A percentile compares a stretch with the other conserved stretches of the same genome.
Conservation (phyloP, 225 moss, liverwort and hornwort species). For the Polytrichum formosum region DNA sequence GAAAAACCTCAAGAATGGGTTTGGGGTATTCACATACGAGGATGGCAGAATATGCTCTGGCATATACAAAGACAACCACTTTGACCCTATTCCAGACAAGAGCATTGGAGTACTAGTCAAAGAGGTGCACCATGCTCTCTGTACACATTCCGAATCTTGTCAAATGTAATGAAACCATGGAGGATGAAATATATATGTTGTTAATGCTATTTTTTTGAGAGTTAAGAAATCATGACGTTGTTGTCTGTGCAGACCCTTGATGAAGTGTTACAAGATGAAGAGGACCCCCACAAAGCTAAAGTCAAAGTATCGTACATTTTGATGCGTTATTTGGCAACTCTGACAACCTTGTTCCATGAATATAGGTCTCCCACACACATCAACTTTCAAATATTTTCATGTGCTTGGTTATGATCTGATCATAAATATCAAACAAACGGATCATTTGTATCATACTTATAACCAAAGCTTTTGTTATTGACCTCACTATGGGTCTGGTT, state of each 20-base stretch:
- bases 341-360: conserved; percentile 16
- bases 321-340: conserved; percentile 24
- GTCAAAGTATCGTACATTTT: conserved; percentile 25
- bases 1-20: conserved; percentile 36
- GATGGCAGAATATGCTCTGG: conserved; percentile 38
- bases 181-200: too few relatives aligned
- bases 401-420: too few relatives aligned
- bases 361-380: conserved; percentile 25
- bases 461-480: too few relatives aligned
- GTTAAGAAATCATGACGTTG: too few relatives aligned
- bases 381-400: not conserved
- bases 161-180: too few relatives aligned
- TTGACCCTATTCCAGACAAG: conserved; percentile 22
- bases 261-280: conserved; percentile 16
- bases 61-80: conserved; percentile 9
- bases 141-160: too few relatives aligned
- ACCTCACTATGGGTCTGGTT: too few relatives aligned
- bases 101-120: conserved; percentile 5
- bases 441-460: too few relatives aligned
- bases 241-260: conserved; percentile 22
- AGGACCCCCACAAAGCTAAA: conserved; percentile 20
- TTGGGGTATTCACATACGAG: conserved; percentile 42
- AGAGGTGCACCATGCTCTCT: conserved; percentile 16
- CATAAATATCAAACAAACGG: too few relatives aligned
- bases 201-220: too few relatives aligned